A percentile compares a stretch with the other conserved stretches of the same genome.
These are phyloP conservation scores for Citrus medica DNA, from an alignment of 345 rosid species.

Conservation along the genomic window DNA sequence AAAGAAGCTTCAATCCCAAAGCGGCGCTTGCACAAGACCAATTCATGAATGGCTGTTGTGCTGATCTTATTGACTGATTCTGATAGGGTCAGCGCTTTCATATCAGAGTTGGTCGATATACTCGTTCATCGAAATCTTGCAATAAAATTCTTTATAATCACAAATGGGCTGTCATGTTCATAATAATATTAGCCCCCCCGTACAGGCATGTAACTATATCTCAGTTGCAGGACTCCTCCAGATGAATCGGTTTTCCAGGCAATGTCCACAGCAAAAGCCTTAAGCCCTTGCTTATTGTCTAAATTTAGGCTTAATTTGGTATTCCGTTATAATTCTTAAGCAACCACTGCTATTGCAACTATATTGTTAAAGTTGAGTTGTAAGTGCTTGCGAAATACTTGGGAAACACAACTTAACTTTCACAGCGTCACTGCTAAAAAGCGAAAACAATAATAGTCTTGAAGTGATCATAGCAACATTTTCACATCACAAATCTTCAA, in stretches of 20 bases:
- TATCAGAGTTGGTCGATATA: neutral
- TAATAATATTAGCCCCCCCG: no score
- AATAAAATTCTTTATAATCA: neutral
- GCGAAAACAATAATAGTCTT: no score
- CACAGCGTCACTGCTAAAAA: neutral
- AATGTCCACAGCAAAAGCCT: neutral
- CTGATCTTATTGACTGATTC: neutral
- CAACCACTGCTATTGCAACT: neutral
- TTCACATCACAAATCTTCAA: neutral
- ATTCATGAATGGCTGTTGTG: neutral
- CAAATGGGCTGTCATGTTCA: neutral
- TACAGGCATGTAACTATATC: no score
- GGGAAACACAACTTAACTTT: no score
- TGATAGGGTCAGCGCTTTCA: neutral
- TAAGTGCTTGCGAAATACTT: no score
- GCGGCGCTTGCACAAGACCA: neutral
- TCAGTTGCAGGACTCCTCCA: neutral
- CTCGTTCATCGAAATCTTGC: neutral
- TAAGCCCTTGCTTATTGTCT: neutral
- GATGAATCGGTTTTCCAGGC: neutral
- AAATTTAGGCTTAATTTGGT: no score
- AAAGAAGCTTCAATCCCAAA: neutral
- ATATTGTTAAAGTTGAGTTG: no score
- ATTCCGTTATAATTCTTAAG: neutral
- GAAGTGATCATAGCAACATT: neutral